Evolutionary conservation across 441 rosid species (phyloP), one percentile per base, ranked within the genome.

Genomic region (Bruguiera hainesii): DNA sequence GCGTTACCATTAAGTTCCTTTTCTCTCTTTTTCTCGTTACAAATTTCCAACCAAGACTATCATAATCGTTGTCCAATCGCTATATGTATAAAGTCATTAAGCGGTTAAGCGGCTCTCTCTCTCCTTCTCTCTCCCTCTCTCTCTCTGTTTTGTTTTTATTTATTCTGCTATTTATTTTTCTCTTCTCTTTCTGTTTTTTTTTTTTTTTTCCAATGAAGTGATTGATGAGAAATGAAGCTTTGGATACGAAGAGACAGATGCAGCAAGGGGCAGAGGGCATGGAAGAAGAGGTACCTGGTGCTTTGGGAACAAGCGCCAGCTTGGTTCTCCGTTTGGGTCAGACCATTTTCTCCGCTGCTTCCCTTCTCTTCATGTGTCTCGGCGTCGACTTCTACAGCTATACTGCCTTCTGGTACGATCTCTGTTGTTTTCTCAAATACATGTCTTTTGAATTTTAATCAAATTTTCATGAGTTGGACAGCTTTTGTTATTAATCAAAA

Each of bases 271-370:
- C 31, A 26, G 42, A 66, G 51, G 59, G 66, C 69, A 75, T 67
- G 80, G 86, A 73, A 78, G 88, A 74, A 72, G 73, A 65, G 21
- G 73, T 77, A 69, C 85, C 90, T 16, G 85, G 86, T 56, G 71
- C 97, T 29, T 73, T 88, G 71, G 92, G 90, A 60, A 86, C 92
- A 25, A 79, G 81, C 60, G 81, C 81, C 35, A 82, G 93, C 71
- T 76, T 91, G 72, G 87, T 82, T 72, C 77, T 90, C 72, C 78
- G 95, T 60, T 78, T 90, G 37, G 91, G 90, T 10, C 93, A 88
- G 64, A 68, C 74, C 60, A 39, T 82, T 60, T 85, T 87, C 76
- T 84, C 91, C 15, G 71, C 77, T 51, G 93, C 84, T 58, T 85
- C 93, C 0, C 87, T 88, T 70, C 76, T 84, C 56, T 82, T 84